These are phyloP conservation scores for Penicillium simplicissimum DNA, from an alignment of 495 filamentous ascomycete species.

Conservation along the genomic window DNA sequence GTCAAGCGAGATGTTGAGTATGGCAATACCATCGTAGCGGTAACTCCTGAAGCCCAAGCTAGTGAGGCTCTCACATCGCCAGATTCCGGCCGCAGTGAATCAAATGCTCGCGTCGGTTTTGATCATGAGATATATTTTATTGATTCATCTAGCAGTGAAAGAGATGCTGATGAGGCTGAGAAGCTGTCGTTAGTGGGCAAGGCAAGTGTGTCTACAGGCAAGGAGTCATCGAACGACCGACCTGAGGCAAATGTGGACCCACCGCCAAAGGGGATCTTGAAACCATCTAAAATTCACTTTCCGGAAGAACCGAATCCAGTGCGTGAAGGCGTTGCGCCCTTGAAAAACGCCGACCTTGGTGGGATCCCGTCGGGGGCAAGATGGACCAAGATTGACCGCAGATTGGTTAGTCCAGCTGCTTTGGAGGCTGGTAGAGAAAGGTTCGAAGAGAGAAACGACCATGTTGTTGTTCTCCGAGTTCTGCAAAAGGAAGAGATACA, in stretches of 20 bases:
- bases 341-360: not conserved
- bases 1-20: constrained; percentile 2
- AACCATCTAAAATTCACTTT: not conserved
- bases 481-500: constrained; percentile 8
- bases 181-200: not conserved
- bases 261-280: constrained; percentile 2
- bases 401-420: not conserved
- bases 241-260: not conserved
- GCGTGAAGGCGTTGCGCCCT: constrained; percentile 9
- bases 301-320: constrained; percentile 7
- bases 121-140: constrained; percentile 1
- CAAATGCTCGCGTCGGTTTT: not conserved
- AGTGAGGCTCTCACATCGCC: not conserved
- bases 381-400: constrained; percentile 13
- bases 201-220: not conserved
- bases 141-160: not conserved
- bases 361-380: constrained; percentile 3
- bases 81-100: not conserved
- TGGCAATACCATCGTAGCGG: not conserved
- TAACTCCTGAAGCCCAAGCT: not conserved
- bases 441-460: not conserved
- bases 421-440: constrained; percentile 2
- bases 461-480: constrained; percentile 10
- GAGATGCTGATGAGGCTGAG: not conserved
- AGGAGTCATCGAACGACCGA: not conserved